A percentile compares a stretch with the other conserved stretches of the same genome.
Evolutionary conservation across 768 basidiomycete genomes (phyloP).

Genomic region (Phlegmacium glaucopus): DNA sequence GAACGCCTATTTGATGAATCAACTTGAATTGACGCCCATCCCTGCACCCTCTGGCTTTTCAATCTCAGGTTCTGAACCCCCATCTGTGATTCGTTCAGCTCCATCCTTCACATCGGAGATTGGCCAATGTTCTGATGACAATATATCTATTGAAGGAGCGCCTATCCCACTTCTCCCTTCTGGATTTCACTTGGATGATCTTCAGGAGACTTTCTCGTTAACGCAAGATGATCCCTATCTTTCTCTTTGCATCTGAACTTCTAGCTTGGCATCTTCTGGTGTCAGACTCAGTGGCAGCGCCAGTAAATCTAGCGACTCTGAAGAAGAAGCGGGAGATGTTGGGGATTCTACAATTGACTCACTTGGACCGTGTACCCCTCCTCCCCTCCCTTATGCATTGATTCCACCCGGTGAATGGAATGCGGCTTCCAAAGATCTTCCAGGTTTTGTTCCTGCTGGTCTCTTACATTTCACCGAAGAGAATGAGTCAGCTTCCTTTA

Average conservation of each 20-base stretch:
- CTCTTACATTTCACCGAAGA: not conserved
- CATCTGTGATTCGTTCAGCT: not conserved
- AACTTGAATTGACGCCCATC: conserved; percentile 9
- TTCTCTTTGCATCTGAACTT: conserved; percentile 8
- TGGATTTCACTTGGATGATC: not conserved
- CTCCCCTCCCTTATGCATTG: too few species aligned
- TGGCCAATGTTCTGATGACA: not conserved
- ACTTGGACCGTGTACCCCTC: too few species aligned
- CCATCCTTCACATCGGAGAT: not conserved
- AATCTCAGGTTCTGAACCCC: not conserved
- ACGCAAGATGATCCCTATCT: conserved; percentile 2
- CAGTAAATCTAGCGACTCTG: not conserved
- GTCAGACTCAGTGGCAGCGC: not conserved
- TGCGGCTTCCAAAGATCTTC: not conserved
- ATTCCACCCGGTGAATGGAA: not conserved
- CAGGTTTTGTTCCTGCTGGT: not conserved
- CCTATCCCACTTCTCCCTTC: not conserved
- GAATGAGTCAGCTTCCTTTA: conserved; percentile 1
- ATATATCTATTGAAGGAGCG: not conserved
- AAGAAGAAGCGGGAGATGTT: conserved; percentile 10
- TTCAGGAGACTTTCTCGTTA: not conserved
- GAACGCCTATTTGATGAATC: conserved; percentile 16
- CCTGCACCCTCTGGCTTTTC: conserved; percentile 7
- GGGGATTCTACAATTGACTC: not conserved
- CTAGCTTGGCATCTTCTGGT: not conserved